These are phyloP conservation scores for Syncephalastrum sp. DNA, from an alignment of 371 early-diverging fungal species.

Conservation along the genomic window DNA sequence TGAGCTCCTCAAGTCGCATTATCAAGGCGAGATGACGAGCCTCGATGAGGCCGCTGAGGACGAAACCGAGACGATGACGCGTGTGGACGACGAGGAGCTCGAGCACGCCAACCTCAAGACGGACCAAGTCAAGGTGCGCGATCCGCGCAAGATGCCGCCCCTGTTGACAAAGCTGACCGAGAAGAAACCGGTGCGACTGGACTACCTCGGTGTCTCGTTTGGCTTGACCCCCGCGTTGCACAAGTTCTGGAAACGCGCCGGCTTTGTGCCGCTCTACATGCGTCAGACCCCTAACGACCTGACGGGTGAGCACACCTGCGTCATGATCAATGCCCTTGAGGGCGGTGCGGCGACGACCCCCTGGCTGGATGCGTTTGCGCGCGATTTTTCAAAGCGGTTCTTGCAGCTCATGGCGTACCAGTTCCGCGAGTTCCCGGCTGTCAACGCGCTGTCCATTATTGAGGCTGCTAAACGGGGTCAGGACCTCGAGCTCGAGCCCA, in stretches of 20 bases:
- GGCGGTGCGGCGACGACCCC: slow-evolving; percentile 53
- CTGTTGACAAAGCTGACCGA: slow-evolving; percentile 82
- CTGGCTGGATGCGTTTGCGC: slow-evolving; percentile 80
- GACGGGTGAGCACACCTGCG: slow-evolving; percentile 98
- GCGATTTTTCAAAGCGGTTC: slow-evolving; percentile 90
- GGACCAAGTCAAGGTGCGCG: slow-evolving; percentile 81
- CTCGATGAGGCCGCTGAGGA: slow-evolving; percentile 60
- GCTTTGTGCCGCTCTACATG: slow-evolving; percentile 93
- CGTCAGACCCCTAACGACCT: slow-evolving; percentile 96
- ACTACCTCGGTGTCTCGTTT: slow-evolving; percentile 98
- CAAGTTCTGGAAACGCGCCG: slow-evolving; percentile 96
- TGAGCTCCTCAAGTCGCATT: slow-evolving; percentile 83
- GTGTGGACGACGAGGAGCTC: slow-evolving; percentile 61
- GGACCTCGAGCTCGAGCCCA: slow-evolving; percentile 19
- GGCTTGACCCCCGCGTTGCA: slow-evolving; percentile 90
- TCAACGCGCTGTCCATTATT: slow-evolving; percentile 81
- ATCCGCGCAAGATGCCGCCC: slow-evolving; percentile 88
- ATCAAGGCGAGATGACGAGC: slow-evolving; percentile 75
- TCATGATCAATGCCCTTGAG: slow-evolving; percentile 87
- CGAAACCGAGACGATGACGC: slow-evolving; percentile 44
- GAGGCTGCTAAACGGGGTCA: slow-evolving; percentile 65
- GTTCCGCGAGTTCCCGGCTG: slow-evolving; percentile 81
- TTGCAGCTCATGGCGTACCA: slow-evolving; percentile 83
- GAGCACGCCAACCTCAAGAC: slow-evolving; percentile 68
- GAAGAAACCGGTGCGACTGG: slow-evolving; percentile 75